Conservation (phyloP, 352 stramenopile species). For the Globisporangium uncinulatum region DNA sequence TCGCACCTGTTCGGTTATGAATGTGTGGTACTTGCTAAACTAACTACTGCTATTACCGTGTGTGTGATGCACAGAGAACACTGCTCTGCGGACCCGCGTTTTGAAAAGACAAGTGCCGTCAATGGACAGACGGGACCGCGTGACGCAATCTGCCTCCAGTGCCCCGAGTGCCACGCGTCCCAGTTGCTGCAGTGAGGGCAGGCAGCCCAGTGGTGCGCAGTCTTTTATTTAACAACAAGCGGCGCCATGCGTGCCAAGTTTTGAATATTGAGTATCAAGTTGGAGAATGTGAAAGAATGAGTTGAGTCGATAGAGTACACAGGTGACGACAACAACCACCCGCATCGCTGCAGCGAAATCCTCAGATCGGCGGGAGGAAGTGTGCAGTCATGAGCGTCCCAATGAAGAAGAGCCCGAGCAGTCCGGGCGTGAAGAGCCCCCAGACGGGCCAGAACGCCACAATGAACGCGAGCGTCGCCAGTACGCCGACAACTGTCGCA, state of each 20-base stretch:
- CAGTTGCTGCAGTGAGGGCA: slow-evolving; percentile 4
- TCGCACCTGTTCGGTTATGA: neutral
- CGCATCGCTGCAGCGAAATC: too few species aligned
- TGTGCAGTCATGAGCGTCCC: slow-evolving; percentile 91
- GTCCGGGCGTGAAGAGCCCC: slow-evolving; percentile 87
- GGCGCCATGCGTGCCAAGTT: neutral
- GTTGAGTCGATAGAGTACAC: too few species aligned
- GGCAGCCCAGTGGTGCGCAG: neutral
- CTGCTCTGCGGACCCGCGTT: slow-evolving; percentile 42
- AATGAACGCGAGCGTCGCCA: slow-evolving; percentile 73
- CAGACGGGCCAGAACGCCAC: slow-evolving; percentile 89
- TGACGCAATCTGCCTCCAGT: slow-evolving; percentile 11
- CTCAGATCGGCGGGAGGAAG: slow-evolving; percentile 88
- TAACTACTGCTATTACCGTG: too few species aligned
- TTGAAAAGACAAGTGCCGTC: slow-evolving; percentile 27
- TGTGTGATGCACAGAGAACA: slow-evolving; percentile 21
- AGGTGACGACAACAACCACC: too few species aligned
- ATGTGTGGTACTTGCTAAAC: neutral
- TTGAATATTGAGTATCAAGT: neutral
- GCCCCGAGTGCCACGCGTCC: slow-evolving; percentile 3
- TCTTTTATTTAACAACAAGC: slow-evolving; percentile 11
- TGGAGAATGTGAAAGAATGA: neutral
- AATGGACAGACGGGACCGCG: slow-evolving; percentile 7
- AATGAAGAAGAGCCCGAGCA: slow-evolving; percentile 88
- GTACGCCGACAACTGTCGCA: slow-evolving; percentile 64